A percentile compares a stretch with the other conserved stretches of the same genome.
Evolutionary conservation across 2,329 filamentous ascomycete genomes (phyloP).

Genomic region (Cercospora canescens): DNA sequence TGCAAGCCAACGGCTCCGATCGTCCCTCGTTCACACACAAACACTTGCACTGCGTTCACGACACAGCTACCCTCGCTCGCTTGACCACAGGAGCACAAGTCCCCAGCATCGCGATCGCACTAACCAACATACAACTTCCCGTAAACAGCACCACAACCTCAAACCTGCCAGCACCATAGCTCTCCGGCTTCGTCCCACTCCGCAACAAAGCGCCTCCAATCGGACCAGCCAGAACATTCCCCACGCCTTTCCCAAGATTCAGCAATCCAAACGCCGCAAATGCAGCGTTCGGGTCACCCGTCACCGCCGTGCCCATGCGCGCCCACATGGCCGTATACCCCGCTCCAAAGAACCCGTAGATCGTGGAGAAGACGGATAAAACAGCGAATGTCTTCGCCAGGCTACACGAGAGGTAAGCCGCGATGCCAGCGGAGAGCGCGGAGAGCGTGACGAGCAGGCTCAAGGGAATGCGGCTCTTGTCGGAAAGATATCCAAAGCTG

Average conservation of each 20-base stretch:
- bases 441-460: slow-evolving; percentile 38
- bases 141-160: slow-evolving; percentile 25
- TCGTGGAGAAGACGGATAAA: slow-evolving; percentile 43
- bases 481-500: slow-evolving; percentile 41
- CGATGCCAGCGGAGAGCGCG: slow-evolving; percentile 43
- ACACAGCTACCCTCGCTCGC: background rate
- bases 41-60: background rate
- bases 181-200: background rate
- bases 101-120: slow-evolving; percentile 12
- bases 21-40: too few species aligned
- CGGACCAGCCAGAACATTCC: slow-evolving; percentile 31
- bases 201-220: slow-evolving; percentile 27
- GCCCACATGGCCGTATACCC: slow-evolving; percentile 40
- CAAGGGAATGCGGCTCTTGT: slow-evolving; percentile 33
- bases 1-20: too few species aligned
- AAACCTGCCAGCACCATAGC: slow-evolving; percentile 22
- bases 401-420: slow-evolving; percentile 51
- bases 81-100: background rate
- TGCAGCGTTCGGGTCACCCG: slow-evolving; percentile 22
- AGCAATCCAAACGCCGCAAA: slow-evolving; percentile 28
- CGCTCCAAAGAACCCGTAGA: slow-evolving; percentile 49
- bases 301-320: slow-evolving; percentile 29
- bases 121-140: slow-evolving; percentile 23
- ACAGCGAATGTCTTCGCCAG: slow-evolving; percentile 39
- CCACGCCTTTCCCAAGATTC: slow-evolving; percentile 31